Evolutionary conservation across 139 green algal species (phyloP).

Genomic region (Tetradesmus lagerheimii): DNA sequence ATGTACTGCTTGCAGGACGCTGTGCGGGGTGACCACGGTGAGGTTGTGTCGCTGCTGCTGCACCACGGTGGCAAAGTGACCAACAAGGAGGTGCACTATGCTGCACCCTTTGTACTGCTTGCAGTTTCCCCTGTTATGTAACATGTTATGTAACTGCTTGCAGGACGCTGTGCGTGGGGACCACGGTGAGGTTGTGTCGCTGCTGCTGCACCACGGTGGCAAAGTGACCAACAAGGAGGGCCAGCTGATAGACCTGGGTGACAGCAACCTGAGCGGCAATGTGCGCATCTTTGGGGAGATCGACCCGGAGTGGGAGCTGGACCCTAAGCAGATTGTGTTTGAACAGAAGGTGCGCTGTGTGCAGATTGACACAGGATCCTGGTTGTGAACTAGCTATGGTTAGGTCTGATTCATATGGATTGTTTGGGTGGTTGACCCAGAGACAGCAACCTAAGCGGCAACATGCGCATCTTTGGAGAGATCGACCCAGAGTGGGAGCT

Average conservation of each 20-base stretch:
- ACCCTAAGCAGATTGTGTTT: conserved; percentile 75
- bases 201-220: conserved; percentile 82
- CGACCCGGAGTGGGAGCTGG: conserved; percentile 90
- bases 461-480: no score
- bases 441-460: conserved; percentile 43
- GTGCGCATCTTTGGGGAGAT: conserved; percentile 69
- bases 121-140: no score
- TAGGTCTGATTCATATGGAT: no score
- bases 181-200: conserved; percentile 80
- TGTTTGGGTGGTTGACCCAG: no score
- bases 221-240: conserved; percentile 72
- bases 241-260: conserved; percentile 40
- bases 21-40: conserved; percentile 83
- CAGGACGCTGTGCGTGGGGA: conserved; percentile 90
- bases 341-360: conserved; percentile 82
- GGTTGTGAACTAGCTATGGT: no score
- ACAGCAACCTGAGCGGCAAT: conserved; percentile 60
- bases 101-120: not conserved
- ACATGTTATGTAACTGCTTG: not conserved
- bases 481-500: no score
- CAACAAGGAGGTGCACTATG: no score
- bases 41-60: conserved; percentile 84
- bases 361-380: no score
- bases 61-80: conserved; percentile 71
- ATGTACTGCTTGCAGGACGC: conserved; percentile 74